These are phyloP conservation scores for Fraxinus sp. DNA, from an alignment of 305 asterid species.

Conservation along the genomic window DNA sequence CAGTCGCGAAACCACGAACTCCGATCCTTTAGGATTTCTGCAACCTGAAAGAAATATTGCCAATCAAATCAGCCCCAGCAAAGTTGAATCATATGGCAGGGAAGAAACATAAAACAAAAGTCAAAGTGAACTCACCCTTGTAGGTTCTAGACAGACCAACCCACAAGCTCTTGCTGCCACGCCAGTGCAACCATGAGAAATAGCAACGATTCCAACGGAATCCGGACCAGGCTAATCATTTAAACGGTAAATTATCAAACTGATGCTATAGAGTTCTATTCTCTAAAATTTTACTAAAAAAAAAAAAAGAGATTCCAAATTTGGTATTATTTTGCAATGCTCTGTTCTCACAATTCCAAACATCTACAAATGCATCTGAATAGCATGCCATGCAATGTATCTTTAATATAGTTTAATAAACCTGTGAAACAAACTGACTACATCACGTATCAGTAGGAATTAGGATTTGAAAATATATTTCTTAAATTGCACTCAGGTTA, in stretches of 20 bases:
- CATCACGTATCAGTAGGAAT: not conserved
- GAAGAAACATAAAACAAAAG: constrained; percentile 5
- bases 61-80: not conserved
- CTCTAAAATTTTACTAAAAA: not conserved
- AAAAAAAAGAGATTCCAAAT: not conserved
- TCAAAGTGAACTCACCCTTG: constrained; percentile 55
- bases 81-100: constrained; percentile 4
- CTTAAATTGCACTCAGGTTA: not conserved
- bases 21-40: constrained; percentile 95
- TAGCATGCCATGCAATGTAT: not conserved
- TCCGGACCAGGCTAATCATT: constrained; percentile 98
- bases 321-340: constrained; percentile 5
- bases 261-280: not conserved
- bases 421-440: not conserved
- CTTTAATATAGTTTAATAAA: not conserved
- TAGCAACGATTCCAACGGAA: constrained; percentile 99
- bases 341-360: not conserved
- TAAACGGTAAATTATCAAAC: constrained; percentile 15
- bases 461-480: not conserved
- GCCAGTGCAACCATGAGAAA: constrained; percentile 97
- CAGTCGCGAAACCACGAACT: constrained; percentile 91
- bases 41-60: constrained; percentile 53
- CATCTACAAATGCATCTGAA: not conserved
- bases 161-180: constrained; percentile 99
- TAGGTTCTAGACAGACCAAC: constrained; percentile 91